These are phyloP conservation scores for Arachis hypogaea DNA, from an alignment of 306 rosid species.

Conservation along the genomic window DNA sequence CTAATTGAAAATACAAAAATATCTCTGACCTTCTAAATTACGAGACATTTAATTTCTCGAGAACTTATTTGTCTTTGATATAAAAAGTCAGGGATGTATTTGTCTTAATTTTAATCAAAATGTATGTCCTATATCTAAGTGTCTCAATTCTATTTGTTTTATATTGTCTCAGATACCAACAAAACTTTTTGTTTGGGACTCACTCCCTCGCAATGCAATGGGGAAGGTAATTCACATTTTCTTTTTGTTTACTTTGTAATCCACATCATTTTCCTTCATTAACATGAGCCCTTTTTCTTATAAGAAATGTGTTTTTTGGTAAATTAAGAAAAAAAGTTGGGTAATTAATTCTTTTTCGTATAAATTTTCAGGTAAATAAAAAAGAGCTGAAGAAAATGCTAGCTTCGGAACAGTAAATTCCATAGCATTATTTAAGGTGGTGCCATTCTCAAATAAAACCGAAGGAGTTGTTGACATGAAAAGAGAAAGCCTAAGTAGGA, in stretches of 20 bases:
- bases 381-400: conserved; percentile 79
- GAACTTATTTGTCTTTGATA: too few species aligned
- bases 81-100: too few species aligned
- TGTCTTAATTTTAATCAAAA: not conserved
- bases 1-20: not conserved
- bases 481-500: conserved; percentile 2
- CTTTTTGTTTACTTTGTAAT: not conserved
- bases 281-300: conserved; percentile 1
- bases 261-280: not conserved
- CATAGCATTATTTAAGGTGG: conserved; percentile 26
- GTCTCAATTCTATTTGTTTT: not conserved
- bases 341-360: conserved; percentile 9
- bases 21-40: not conserved
- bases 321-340: not conserved
- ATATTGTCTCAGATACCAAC: conserved; percentile 68
- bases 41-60: too few species aligned
- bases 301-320: too few species aligned
- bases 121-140: too few species aligned
- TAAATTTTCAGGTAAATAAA: conserved; percentile 75
- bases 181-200: conserved; percentile 67
- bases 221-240: conserved; percentile 69
- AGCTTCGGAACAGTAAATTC: conserved; percentile 44
- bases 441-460: conserved; percentile 11
- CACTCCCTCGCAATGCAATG: conserved; percentile 94
- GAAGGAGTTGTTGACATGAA: conserved; percentile 6